Conservation (phyloP, 169 alveolate species). For the Babesia sp. region DNA sequence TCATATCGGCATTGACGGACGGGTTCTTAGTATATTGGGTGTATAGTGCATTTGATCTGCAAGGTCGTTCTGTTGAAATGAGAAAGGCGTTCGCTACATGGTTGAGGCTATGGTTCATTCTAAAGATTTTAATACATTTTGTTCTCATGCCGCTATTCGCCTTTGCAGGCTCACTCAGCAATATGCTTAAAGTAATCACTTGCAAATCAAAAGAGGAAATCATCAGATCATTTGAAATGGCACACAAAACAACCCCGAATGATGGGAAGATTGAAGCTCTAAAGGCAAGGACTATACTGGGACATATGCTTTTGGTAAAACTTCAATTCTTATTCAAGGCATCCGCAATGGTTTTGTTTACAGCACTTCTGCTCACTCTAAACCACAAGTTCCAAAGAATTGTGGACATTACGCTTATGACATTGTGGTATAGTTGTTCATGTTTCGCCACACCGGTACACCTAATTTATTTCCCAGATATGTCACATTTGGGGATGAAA, state of each 20-base stretch:
- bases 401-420: not conserved
- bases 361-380: constrained; percentile 27
- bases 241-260: not conserved
- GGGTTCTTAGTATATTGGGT: not conserved
- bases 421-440: not conserved
- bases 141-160: not conserved
- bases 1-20: not conserved
- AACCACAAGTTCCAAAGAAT: constrained; percentile 3
- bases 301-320: not conserved
- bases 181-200: not conserved
- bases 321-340: not conserved
- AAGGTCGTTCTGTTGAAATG: not conserved
- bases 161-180: constrained; percentile 5
- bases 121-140: not conserved
- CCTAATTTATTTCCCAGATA: constrained; percentile 11
- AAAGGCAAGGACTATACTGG: constrained; percentile 7
- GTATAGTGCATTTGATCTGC: not conserved
- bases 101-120: not conserved
- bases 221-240: not conserved
- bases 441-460: constrained; percentile 31
- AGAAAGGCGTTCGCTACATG: not conserved
- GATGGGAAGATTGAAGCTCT: not conserved
- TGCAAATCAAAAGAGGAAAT: not conserved
- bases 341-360: not conserved
- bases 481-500: not conserved